Evolutionary conservation across 2,329 filamentous ascomycete species (phyloP), one percentile per base, ranked within the genome.

Genomic region (Colletotrichum karsti): DNA sequence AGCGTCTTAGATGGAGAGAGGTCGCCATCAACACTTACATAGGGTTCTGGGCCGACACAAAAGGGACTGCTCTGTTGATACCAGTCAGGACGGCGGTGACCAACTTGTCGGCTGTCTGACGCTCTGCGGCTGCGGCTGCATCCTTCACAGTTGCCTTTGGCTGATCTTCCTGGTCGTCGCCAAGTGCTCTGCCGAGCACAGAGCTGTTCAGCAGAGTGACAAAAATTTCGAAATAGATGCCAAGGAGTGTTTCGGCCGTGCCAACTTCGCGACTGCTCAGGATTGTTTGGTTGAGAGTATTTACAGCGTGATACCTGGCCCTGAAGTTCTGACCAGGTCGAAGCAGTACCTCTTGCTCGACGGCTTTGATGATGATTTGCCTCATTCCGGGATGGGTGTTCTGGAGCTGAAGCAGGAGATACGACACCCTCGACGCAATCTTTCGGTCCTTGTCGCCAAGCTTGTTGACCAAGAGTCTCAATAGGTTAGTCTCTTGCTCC

Each of bases 271-370:
- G 96, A 61, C 83, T 88, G 78, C 93, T 97, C 55, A 99, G 81
- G 55, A 98, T 95, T 0, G 95, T 98, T 81, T 99, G 97, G 78
- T 99, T 99, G 55, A 99, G 85, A 0, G 96, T 98, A 77, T 98
- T 98, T 78, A 97, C 91, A 35, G 94, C 95, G 79, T 97, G 98
- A 81, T 99, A 99, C 77, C 93, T 97, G 42, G 95, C 93, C 73
- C 97, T 93, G 37, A 92, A 85, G 75, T 90, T 95, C 79, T 98
- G 96, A 10, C 93, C 93, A 0, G 95, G 93, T 58, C 94, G 90
- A 77, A 98, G 92, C 22, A 99, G 83, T 51, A 97, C 88, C 73
- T 98, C 95, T 61, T 92, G 91, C 79, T 99, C 95, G 46, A 99
- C 90, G 9, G 91, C 90, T 69, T 89, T 91, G 72, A 98, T 90